A percentile compares a stretch with the other conserved stretches of the same genome.
These are phyloP conservation scores for Nakazawaea siamensis DNA, from an alignment of 805 yeast genomes.

Conservation along the genomic window DNA sequence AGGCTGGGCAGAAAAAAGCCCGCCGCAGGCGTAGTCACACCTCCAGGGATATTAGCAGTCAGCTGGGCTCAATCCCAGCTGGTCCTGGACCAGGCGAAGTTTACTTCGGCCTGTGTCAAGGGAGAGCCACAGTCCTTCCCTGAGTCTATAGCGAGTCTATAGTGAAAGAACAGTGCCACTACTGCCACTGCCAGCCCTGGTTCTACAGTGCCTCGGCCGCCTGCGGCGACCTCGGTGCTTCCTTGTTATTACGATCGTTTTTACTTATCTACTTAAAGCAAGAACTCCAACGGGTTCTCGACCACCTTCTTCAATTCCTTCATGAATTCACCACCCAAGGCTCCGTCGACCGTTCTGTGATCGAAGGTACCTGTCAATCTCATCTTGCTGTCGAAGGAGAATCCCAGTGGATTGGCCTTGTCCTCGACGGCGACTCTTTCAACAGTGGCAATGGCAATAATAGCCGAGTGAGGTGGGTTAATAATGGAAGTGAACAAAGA, in stretches of 20 bases:
- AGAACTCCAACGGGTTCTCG: conserved; percentile 93
- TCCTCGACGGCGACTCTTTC: conserved; percentile 92
- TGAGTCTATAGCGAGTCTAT: too few relatives aligned
- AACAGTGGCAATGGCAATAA: conserved; percentile 89
- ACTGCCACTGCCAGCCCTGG: too few relatives aligned
- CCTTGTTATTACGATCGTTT: background rate
- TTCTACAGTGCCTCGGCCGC: too few relatives aligned
- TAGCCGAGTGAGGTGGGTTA: conserved; percentile 96
- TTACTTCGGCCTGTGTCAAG: too few relatives aligned
- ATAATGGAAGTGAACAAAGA: conserved; percentile 89
- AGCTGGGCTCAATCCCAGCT: too few relatives aligned
- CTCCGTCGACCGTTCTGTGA: conserved; percentile 96
- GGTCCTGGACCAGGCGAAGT: too few relatives aligned
- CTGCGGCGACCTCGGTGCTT: too few relatives aligned
- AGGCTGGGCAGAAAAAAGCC: too few relatives aligned
- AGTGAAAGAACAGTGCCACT: too few relatives aligned
- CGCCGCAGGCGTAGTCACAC: too few relatives aligned
- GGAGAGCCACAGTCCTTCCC: too few relatives aligned
- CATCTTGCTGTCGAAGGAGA: conserved; percentile 85
- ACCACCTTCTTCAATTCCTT: conserved; percentile 83
- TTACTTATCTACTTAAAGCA: conserved; percentile 41
- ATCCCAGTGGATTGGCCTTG: conserved; percentile 82
- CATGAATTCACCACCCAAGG: conserved; percentile 95
- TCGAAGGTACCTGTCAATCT: conserved; percentile 95
- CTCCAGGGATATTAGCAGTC: too few relatives aligned